Evolutionary conservation across 352 stramenopile species (phyloP), one percentile per base, ranked within the genome.

Genomic region (Aphanomyces invadans): DNA sequence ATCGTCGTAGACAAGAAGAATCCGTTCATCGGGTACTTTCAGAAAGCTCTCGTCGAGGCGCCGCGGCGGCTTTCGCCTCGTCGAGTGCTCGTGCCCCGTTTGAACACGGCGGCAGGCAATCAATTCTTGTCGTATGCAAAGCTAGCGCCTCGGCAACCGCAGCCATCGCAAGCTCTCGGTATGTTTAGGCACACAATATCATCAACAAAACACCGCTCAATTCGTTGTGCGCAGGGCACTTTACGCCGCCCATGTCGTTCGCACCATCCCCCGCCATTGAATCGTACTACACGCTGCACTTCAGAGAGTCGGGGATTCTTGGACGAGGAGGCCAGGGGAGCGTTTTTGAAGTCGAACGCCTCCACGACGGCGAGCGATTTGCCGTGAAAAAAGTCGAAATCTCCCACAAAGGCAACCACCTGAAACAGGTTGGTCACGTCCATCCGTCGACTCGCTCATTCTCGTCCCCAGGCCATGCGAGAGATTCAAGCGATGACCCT

Each of bases 1-100:
- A n/a, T 51, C 19, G 76, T 75, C 17, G 82, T 92, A 17, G 80
- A 92, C 76, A 93, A 93, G 76, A 90, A 75, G 38, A 93, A 93
- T 59, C 84, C 84, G 23, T 93, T 93, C 68, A 90, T 93, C 62
- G 84, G 84, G 33, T 93, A 91, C 61, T 93, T 93, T 66, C 80
- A 92, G 62, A 86, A 72, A 42, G 76, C 72, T n/a, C 29, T 33
- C 21, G 4, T 31, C 12, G n/a, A n/a, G n/a, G n/a, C n/a, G n/a
- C 33, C 32, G 36, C 54, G 53, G 12, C 19, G 33, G 10, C 39
- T n/a, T 17, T 19, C 25, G 42, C 60, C 10, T 29, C 46, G 19
- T 21, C n/a, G 45, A 32, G 25, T 29, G 21, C 49, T 21, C 10
- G 36, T 29, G 29, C 59, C 38, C 17, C 33, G 59, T 25, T 31